phyloP scores from a whole-genome alignment of 805 yeast genomes.

The Candida corydali region DNA sequence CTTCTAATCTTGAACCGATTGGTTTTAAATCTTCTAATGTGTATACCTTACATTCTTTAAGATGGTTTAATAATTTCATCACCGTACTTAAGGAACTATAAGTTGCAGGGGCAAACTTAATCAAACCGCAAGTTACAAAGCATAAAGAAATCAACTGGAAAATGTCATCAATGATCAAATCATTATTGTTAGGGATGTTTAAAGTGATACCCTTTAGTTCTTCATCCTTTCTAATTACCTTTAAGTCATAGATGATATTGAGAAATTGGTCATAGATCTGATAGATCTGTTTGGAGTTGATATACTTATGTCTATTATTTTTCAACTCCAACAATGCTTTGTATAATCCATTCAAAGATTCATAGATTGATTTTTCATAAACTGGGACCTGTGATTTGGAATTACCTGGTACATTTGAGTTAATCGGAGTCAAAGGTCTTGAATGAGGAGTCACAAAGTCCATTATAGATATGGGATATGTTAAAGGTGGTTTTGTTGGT shows the following conservation, averaged over 20 bases:
- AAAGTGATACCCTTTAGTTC: constrained; percentile 35
- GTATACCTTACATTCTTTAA: constrained; percentile 75
- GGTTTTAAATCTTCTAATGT: constrained; percentile 82
- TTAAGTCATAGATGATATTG: constrained; percentile 48
- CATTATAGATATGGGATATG: constrained; percentile 1
- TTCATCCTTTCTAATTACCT: constrained; percentile 47
- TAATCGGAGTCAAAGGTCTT: constrained; percentile 8
- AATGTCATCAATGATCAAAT: constrained; percentile 77
- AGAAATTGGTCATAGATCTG: constrained; percentile 56
- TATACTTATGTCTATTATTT: constrained; percentile 59
- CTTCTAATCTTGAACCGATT: constrained; percentile 65
- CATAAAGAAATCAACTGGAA: constrained; percentile 84
- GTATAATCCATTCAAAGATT: constrained; percentile 23
- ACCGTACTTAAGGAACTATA: constrained; percentile 88
- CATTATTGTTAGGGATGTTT: constrained; percentile 52
- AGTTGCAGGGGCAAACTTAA: constrained; percentile 89
- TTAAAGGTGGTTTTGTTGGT: background rate
- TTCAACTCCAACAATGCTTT: constrained; percentile 37
- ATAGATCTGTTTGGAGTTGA: constrained; percentile 67
- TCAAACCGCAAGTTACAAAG: constrained; percentile 87
- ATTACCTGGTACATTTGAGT: background rate
- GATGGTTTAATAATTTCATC: constrained; percentile 75
- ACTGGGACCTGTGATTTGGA: constrained; percentile 21
- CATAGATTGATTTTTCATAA: constrained; percentile 32
- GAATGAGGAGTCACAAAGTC: constrained; percentile 9